A percentile compares a stretch with the other conserved stretches of the same genome.
Evolutionary conservation across 352 stramenopile genomes (phyloP).

Genomic region (Pythium scleroteichum): DNA sequence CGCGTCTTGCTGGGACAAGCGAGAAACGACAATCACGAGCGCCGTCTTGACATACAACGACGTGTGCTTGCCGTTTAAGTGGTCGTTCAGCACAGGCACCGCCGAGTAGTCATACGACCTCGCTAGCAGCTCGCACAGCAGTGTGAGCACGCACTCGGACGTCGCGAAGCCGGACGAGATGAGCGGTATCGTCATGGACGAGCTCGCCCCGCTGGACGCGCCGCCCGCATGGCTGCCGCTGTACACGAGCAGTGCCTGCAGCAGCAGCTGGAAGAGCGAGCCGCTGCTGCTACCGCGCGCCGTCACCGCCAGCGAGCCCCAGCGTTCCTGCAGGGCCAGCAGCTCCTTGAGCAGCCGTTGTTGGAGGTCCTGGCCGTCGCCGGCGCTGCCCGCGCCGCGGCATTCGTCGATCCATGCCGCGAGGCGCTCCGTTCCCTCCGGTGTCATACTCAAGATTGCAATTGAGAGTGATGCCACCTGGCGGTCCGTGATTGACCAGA

Average conservation of each 20-base stretch:
- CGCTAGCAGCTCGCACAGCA: slow-evolving; percentile 76
- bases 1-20: slow-evolving; percentile 54
- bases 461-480: slow-evolving; percentile 20
- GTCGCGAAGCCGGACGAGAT: slow-evolving; percentile 47
- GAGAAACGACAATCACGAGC: slow-evolving; percentile 68
- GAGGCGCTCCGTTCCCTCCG: slow-evolving; percentile 27
- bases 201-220: slow-evolving; percentile 30
- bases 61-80: slow-evolving; percentile 49
- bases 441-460: slow-evolving; percentile 9
- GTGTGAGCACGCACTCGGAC: slow-evolving; percentile 66
- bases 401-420: slow-evolving; percentile 31
- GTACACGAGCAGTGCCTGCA: slow-evolving; percentile 71
- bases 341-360: slow-evolving; percentile 44
- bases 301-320: slow-evolving; percentile 38
- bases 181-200: slow-evolving; percentile 51
- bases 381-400: slow-evolving; percentile 13
- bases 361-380: slow-evolving; percentile 27
- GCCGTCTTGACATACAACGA: slow-evolving; percentile 70
- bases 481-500: slow-evolving; percentile 22
- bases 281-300: slow-evolving; percentile 5
- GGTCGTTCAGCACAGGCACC: slow-evolving; percentile 54
- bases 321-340: slow-evolving; percentile 57
- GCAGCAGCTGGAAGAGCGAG: slow-evolving; percentile 59
- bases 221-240: slow-evolving; percentile 46
- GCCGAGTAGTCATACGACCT: slow-evolving; percentile 73